Percentiles rank a stretch among this genome's conserved stretches.
Conservation (phyloP, 2,329 filamentous ascomycete species). For the Dissoconium aciculare region DNA sequence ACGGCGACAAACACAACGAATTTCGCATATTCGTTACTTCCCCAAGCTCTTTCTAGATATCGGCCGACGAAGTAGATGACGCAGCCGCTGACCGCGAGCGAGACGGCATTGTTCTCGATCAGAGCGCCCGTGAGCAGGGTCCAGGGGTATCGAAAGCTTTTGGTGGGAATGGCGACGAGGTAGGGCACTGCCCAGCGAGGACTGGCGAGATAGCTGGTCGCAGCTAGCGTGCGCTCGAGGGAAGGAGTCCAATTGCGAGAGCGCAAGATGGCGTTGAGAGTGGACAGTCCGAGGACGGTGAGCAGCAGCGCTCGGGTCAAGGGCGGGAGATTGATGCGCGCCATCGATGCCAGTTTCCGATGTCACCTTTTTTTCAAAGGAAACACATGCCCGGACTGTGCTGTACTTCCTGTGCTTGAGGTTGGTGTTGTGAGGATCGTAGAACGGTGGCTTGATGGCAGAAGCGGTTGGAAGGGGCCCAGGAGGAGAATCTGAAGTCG, state of each 20-base stretch:
- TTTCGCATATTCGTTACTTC: slow-evolving; percentile 78
- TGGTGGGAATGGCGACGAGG: slow-evolving; percentile 69
- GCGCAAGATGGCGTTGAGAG: slow-evolving; percentile 67
- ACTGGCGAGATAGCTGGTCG: slow-evolving; percentile 22
- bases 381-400: no score
- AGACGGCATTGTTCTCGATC: slow-evolving; percentile 87
- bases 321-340: slow-evolving; percentile 78
- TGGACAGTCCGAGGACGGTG: slow-evolving; percentile 58
- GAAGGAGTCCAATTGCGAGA: slow-evolving; percentile 47
- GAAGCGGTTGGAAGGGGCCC: no score
- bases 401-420: no score
- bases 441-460: no score
- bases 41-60: slow-evolving; percentile 94
- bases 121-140: slow-evolving; percentile 73
- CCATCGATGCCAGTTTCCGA: no score
- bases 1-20: slow-evolving; percentile 66
- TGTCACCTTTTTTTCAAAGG: no score
- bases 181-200: slow-evolving; percentile 46
- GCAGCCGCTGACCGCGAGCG: slow-evolving; percentile 57
- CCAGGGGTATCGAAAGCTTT: slow-evolving; percentile 82
- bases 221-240: slow-evolving; percentile 16
- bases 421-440: no score
- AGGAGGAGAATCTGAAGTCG: no score
- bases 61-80: slow-evolving; percentile 84
- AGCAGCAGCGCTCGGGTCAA: slow-evolving; percentile 72